Evolutionary conservation across 140 eudicot species (phyloP).

Genomic region (Stevia rebaudiana): DNA sequence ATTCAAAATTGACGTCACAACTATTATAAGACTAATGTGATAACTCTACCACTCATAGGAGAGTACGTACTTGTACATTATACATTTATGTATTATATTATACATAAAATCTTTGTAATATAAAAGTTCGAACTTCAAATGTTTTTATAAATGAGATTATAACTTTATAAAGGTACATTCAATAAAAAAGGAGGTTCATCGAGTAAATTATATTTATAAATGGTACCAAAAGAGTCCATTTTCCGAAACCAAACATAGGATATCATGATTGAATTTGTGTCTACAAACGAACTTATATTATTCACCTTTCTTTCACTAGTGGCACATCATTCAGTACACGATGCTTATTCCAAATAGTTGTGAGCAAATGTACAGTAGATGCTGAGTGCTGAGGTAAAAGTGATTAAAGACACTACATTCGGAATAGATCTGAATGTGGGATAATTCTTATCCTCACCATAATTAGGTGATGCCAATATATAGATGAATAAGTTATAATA

Average conservation of each 20-base stretch:
- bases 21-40: too few relatives aligned
- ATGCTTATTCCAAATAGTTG: background rate
- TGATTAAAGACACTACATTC: background rate
- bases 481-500: too few relatives aligned
- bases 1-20: too few relatives aligned
- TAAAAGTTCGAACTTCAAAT: too few relatives aligned
- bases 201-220: background rate
- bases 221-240: conserved; percentile 1
- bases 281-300: background rate
- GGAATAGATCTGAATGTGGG: too few relatives aligned
- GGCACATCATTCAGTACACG: conserved; percentile 1
- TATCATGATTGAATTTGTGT: background rate
- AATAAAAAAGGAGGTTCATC: too few relatives aligned
- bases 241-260: background rate
- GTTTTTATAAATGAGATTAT: background rate
- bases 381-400: background rate
- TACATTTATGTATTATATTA: too few relatives aligned
- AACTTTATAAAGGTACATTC: background rate
- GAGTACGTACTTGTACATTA: too few relatives aligned
- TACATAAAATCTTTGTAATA: too few relatives aligned
- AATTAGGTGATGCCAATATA: too few relatives aligned
- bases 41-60: too few relatives aligned
- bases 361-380: background rate
- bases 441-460: too few relatives aligned
- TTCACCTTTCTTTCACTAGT: conserved; percentile 3